Base-by-base conservation (phyloP, 73 alveolate genomes). In the Diophrys appendiculata region DNA sequence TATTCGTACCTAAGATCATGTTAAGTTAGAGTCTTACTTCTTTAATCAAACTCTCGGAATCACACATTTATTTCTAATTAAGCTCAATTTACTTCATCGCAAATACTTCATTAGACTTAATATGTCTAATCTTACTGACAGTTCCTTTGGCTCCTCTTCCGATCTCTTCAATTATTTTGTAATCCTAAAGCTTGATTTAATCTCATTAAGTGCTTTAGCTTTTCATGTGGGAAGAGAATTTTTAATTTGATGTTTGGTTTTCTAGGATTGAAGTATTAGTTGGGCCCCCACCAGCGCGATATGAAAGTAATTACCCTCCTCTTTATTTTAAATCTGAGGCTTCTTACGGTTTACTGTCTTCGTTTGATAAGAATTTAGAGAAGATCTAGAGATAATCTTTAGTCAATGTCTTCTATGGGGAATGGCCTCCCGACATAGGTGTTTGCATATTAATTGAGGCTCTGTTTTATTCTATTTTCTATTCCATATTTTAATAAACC, bases 131-230 rank as follows among this genome's bases (percentile, higher is more conserved):
- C 55, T 76, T 76, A 54, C 25, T 27, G 43, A 76, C 85, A 0
- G 24, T 27, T 33, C 85, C 85, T 0, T 26, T 33, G 14, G 68
- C 85, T 1, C 85, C 85, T 52, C 85, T 54, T 54, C 83, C 83
- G 35, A 75, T 56, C 56, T 75, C 83, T 29, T 31, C 52, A 1
- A 54, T 1, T 2, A 75, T 53, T 18, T 75, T 71, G 56, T 33
- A 75, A 53, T 73, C 82, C 33, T 68, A 22, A 25, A 68, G 31
- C 60, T 43, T 11, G 60, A 11, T 18, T 43, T 43, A 18, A 18
- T 43, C 60, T 43, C 60, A 5, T 18, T 43, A 18, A 43, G 18
- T 43, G 60, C n/a, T n/a, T n/a, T n/a, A n/a, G n/a, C n/a, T n/a
- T n/a, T n/a, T n/a, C n/a, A n/a, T n/a, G n/a, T n/a, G 18, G 60